Percentiles rank a stretch among this genome's conserved stretches.
Evolutionary conservation across 805 yeast species (phyloP).

Genomic region (Candida jianshihensis): DNA sequence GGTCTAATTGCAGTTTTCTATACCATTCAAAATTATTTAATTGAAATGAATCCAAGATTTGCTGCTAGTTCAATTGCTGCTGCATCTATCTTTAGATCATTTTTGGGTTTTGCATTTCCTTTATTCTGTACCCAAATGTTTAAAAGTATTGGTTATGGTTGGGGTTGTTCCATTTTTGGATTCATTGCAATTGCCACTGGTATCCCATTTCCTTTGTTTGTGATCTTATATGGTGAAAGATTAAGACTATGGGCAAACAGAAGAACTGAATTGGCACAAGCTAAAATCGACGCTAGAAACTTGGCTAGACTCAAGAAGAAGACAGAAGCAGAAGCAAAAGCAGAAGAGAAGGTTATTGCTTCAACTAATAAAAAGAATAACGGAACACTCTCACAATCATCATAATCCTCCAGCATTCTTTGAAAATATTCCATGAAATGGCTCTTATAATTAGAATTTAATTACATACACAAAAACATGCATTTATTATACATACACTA

Average conservation of each 20-base stretch:
- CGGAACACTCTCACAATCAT: background rate
- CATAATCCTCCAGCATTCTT: background rate
- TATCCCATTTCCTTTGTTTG: conserved; percentile 59
- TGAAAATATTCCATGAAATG: background rate
- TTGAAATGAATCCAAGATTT: conserved; percentile 61
- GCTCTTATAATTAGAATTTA: background rate
- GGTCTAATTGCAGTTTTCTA: conserved; percentile 61
- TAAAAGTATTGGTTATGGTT: conserved; percentile 50
- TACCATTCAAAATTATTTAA: conserved; percentile 58
- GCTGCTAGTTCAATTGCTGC: conserved; percentile 69
- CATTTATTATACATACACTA: no score
- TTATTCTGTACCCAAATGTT: conserved; percentile 57
- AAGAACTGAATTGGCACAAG: conserved; percentile 40
- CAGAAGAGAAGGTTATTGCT: background rate
- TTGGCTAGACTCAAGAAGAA: conserved; percentile 26
- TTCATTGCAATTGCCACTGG: conserved; percentile 51
- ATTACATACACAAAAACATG: no score
- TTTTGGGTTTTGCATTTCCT: conserved; percentile 66
- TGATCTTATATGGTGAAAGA: conserved; percentile 48
- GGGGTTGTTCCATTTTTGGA: conserved; percentile 65
- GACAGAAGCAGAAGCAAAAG: conserved; percentile 5
- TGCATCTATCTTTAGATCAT: conserved; percentile 59
- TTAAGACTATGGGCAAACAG: conserved; percentile 53
- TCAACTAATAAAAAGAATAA: no score
- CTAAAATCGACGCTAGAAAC: conserved; percentile 36